Evolutionary conservation across 345 rosid genomes (phyloP).

Genomic region (Eucalyptus urophylla): DNA sequence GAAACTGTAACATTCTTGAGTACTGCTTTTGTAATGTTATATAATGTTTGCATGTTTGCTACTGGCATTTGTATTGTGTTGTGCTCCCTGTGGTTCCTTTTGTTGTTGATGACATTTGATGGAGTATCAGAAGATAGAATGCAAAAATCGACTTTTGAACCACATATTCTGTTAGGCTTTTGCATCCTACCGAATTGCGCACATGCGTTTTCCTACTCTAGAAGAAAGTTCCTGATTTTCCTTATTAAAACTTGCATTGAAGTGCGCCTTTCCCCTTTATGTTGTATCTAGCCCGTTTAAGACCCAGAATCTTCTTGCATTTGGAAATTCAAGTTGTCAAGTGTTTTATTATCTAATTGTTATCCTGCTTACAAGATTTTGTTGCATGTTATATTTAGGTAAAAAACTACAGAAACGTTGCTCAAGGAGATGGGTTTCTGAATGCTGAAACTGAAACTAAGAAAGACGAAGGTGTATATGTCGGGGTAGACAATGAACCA

Average conservation of each 20-base stretch:
- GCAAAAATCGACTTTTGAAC: background rate
- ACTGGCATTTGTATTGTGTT: background rate
- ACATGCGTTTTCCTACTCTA: background rate
- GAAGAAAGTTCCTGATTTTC: background rate
- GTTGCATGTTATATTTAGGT: background rate
- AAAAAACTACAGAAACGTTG: background rate
- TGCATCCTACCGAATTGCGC: background rate
- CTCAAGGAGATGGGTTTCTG: background rate
- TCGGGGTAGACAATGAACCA: slow-evolving; percentile 42
- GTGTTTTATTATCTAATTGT: background rate
- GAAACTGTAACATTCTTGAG: background rate
- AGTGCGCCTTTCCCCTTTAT: background rate
- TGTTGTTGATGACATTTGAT: background rate
- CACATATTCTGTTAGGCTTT: background rate
- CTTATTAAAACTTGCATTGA: background rate
- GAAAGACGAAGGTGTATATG: slow-evolving; percentile 51
- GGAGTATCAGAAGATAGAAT: background rate
- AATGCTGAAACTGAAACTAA: slow-evolving; percentile 3
- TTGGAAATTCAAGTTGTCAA: background rate
- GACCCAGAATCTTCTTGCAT: background rate
- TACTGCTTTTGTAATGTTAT: background rate
- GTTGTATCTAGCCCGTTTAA: background rate
- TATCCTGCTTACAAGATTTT: background rate
- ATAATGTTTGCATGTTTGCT: background rate
- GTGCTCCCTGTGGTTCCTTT: background rate